Base-by-base conservation (phyloP, 306 rosid species). In the Prunus fruticosa region DNA sequence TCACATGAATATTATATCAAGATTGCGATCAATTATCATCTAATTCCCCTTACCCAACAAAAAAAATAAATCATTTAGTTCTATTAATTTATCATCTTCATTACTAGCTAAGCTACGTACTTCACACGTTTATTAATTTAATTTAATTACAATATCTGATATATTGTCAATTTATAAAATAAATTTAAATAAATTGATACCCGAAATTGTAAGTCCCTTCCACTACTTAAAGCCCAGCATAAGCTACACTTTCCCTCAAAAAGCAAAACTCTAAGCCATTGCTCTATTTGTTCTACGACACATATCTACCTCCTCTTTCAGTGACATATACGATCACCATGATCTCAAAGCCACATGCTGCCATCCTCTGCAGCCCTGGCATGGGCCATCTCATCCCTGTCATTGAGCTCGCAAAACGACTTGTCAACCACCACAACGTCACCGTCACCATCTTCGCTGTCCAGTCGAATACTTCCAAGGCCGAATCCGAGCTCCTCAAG, bases 321-420 rank as follows among this genome's bases (percentile, higher is more conserved):
- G 52, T 49, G 0, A 13, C 52, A 12, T 52, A 16, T 52, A 52
- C 0, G 8, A 52, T 6, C 27, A 72, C 38, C 9, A 72, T 41
- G 76, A n/a, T 49, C 58, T 72, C 76, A 56, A 69, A 65, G 18
- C 62, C 78, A 1, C 89, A 89, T 20, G 56, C 76, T 7, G 87
- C 81, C 19, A 75, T 89, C 1, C 79, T 90, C 38, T 67, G 86
- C 0, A 85, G 89, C 79, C 91, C 86, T 0, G 96, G 93, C 8
- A 34, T 82, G 8, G 96, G 96, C 23, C 93, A 90, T 50, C 67
- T 88, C 23, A 78, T 90, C 64, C 89, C 90, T 0, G 51, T 30
- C 5, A 75, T 90, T 23, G 88, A 88, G 64, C 90, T 90, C 0
- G 88, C 71, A 0, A 88, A 85, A 8, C 79, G 81, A 66, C 80